Conservation (phyloP, 306 rosid genomes). For the Begonia fuchsioides region DNA sequence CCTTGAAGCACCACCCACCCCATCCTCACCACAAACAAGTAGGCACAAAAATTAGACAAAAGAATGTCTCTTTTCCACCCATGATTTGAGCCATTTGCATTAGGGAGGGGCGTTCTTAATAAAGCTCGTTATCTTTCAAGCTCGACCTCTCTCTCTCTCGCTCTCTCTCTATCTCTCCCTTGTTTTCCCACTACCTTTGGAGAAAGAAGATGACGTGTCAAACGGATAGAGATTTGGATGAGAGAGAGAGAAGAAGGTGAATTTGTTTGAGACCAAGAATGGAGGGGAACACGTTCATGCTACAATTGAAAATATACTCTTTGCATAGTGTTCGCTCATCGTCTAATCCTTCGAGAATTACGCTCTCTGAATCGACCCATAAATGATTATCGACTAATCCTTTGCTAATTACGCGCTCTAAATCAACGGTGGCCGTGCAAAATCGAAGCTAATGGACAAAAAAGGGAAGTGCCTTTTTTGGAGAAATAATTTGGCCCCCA, state of each 20-base stretch:
- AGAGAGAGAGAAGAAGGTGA: slow-evolving; percentile 12
- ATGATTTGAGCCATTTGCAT: slow-evolving; percentile 63
- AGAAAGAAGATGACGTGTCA: slow-evolving; percentile 12
- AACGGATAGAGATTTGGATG: slow-evolving; percentile 22
- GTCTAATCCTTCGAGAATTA: too few species aligned
- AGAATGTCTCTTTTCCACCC: slow-evolving; percentile 43
- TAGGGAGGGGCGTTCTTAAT: slow-evolving; percentile 44
- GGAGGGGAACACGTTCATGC: slow-evolving; percentile 96
- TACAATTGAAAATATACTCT: slow-evolving; percentile 40
- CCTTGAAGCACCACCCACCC: slow-evolving; percentile 34
- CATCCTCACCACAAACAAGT: slow-evolving; percentile 71
- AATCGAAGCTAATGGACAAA: slow-evolving; percentile 26
- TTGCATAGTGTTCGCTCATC: not conserved
- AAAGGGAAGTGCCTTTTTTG: slow-evolving; percentile 23
- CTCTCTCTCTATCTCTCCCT: slow-evolving; percentile 15
- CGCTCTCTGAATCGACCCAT: too few species aligned
- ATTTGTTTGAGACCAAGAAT: slow-evolving; percentile 44
- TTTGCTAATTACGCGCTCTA: too few species aligned
- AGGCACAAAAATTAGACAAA: slow-evolving; percentile 14
- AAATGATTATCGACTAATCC: too few species aligned
- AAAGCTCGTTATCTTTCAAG: slow-evolving; percentile 20
- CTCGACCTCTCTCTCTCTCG: slow-evolving; percentile 26
- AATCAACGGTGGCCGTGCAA: not conserved
- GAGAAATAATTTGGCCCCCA: not conserved
- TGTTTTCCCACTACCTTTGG: not conserved